Evolutionary conservation across 306 rosid species (phyloP), one percentile per base, ranked within the genome.

Genomic region (Styphnolobium japonicum): DNA sequence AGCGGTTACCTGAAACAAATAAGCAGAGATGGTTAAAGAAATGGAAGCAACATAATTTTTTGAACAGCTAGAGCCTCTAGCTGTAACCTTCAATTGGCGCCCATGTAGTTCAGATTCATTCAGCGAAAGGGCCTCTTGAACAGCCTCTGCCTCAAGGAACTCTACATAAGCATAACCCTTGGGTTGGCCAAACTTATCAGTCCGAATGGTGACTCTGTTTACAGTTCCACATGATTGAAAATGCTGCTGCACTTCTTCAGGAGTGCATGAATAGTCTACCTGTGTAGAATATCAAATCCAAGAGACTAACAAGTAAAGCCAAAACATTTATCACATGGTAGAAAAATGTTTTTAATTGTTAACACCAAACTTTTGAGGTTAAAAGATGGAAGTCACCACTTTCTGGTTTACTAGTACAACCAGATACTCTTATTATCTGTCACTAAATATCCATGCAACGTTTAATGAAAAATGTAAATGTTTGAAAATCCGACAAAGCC

Each of bases 241-340:
- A 87, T 90, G 97, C 76, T 92, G 97, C 83, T 92, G 97, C 82
- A 92, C 95, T 78, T 92, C 97, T 85, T 92, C 97, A 16, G 97
- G 95, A 53, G 95, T 90, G 60, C 95, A 92, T 11, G 93, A 66
- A 79, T 92, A 92, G 65, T 90, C 95, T 48, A 92, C 95, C 97
- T 92, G 92, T 62, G 74, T 25, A 80, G 40, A 74, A 77, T 14
- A 61, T 65, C 69, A 61, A 68, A 14, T 42, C 19, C 22, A 45
- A 31, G 64, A 74, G 29, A 37, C 31, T 16, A 71, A 70, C 21
- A 49, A 34, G 7, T 75, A 19, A 65, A 74, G 42, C 43, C 48
- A 51, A 60, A 52, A 60, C 7, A 45, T 31, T 16, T 46, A 82
- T 71, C 61, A 69, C 6, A 16, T 67, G 10, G 27, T 21, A 53